Percentiles rank a stretch among this genome's conserved stretches.
phyloP scores from a whole-genome alignment of 2,329 filamentous ascomycete species.

The Apiospora saccharicola region DNA sequence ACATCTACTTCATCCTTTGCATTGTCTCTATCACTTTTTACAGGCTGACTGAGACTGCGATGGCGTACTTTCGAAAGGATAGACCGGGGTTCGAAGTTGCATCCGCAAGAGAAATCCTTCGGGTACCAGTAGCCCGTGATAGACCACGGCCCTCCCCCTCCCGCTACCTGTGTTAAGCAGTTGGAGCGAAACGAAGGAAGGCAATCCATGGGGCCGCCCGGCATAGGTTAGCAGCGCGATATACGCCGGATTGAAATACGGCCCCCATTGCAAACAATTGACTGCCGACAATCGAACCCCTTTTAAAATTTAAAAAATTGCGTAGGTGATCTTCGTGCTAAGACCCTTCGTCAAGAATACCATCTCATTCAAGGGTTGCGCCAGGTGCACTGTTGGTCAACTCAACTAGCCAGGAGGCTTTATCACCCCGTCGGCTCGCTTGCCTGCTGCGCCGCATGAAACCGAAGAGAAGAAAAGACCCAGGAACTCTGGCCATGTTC shows the following conservation, averaged over 20 bases:
- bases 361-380: background rate
- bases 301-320: background rate
- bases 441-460: background rate
- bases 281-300: background rate
- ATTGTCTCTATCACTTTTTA: background rate
- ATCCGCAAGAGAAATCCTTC: background rate
- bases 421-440: background rate
- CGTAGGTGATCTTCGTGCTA: background rate
- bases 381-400: background rate
- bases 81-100: slow-evolving; percentile 4
- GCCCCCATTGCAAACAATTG: background rate
- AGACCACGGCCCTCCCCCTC: background rate
- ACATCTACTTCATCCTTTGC: background rate
- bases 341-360: too few relatives aligned
- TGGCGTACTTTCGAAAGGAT: background rate
- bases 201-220: slow-evolving; percentile 3
- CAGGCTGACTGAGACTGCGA: background rate
- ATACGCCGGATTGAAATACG: slow-evolving; percentile 5
- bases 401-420: background rate
- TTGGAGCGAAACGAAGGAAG: slow-evolving; percentile 14
- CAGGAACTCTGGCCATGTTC: background rate
- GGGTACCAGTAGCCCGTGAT: background rate
- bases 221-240: background rate
- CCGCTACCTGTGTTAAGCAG: background rate
- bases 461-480: background rate